Evolutionary conservation across 1,139 yeast genomes (phyloP), one percentile per base, ranked within the genome.

Genomic region (Hemisphaericaspora subhashii): DNA sequence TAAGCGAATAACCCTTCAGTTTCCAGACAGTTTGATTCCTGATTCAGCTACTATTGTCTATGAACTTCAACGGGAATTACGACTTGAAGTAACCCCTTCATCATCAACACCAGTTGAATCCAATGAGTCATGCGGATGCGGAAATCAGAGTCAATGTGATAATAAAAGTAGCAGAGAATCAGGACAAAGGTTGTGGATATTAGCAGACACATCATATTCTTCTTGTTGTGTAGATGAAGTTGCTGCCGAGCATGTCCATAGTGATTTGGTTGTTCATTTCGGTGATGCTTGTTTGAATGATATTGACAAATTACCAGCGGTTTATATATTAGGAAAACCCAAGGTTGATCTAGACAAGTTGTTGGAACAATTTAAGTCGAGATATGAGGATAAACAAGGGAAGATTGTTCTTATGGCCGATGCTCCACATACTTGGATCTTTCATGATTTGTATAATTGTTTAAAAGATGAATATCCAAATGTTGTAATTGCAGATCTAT

Each of bases 161-260:
- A 21, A 10, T 13, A 25, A 29, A 17, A 3, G 15, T 11, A 2
- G 13, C 14, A 14, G 12, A 12, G 11, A 30, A 17, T 21, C 16
- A 14, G 11, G 30, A 3, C 67, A 62, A 48, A 65, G 72, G 36
- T 64, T 83, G 13, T 84, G 89, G 89, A 74, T 84, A 12, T 65
- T 92, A 30, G 99, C 98, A 0, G 99, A 94, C 55, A 90, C 98
- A 0, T 88, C 97, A 0, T 94, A 92, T 53, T 87, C 96, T 17
- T 75, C 96, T 0, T 92, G 98, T 60, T 92, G 99, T 65, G 86
- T 92, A 12, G 99, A 92, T 59, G 97, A 89, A 55, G 95, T 92
- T 16, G 98, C 98, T 0, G 95, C 97, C 1, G 90, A 86, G 54
- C 99, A 92, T 62, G 95, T 92, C 10, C 58, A 68, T 6, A 92